Evolutionary conservation across 345 rosid species (phyloP).

Genomic region (Corchorus capsularis): DNA sequence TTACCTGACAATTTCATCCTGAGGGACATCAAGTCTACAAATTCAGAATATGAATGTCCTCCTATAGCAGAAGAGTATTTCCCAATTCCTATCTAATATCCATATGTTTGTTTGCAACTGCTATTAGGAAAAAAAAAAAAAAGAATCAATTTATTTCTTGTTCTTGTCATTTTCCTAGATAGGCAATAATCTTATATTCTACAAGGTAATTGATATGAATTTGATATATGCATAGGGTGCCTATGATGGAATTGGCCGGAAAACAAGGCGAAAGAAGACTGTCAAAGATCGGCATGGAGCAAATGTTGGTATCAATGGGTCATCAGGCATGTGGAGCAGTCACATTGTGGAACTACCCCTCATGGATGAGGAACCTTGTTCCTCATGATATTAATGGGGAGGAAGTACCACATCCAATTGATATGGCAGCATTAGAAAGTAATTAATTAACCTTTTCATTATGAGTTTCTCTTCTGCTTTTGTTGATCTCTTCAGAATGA

Average conservation of each 20-base stretch:
- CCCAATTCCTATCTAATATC: not conserved
- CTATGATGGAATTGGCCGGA: constrained; percentile 60
- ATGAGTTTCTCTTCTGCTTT: not conserved
- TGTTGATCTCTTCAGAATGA: not conserved
- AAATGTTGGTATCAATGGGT: constrained; percentile 72
- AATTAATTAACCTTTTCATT: constrained; percentile 14
- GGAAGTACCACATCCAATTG: constrained; percentile 60
- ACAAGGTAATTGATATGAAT: not conserved
- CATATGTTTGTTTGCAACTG: not conserved
- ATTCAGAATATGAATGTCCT: constrained; percentile 43
- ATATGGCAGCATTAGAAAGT: constrained; percentile 79
- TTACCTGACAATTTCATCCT: constrained; percentile 60
- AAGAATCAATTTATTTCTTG: too few relatives aligned
- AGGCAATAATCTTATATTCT: too few relatives aligned
- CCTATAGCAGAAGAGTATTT: constrained; percentile 49
- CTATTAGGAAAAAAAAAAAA: too few relatives aligned
- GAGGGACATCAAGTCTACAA: constrained; percentile 47
- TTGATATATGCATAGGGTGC: constrained; percentile 36
- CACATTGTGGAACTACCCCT: constrained; percentile 72
- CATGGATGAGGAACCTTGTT: constrained; percentile 74
- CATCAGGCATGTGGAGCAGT: constrained; percentile 69
- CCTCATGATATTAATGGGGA: constrained; percentile 65
- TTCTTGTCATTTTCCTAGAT: too few relatives aligned
- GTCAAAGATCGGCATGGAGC: constrained; percentile 58
- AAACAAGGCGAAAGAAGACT: constrained; percentile 46